Conservation (phyloP, 2,329 filamentous ascomycete genomes). For the Polychaeton citri region DNA sequence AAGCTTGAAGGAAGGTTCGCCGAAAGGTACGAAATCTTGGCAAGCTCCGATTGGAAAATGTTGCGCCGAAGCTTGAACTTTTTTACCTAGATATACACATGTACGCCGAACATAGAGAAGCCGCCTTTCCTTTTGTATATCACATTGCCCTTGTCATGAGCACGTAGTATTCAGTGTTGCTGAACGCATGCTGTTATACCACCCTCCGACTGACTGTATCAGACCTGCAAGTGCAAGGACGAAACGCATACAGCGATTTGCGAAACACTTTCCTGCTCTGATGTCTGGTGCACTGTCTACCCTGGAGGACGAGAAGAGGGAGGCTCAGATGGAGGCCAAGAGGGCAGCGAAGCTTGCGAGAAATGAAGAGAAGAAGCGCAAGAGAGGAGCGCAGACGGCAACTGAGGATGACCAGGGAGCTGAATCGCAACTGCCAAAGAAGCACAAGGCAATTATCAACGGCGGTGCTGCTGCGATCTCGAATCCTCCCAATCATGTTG, state of each 20-base stretch:
- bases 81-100: neutral
- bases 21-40: neutral
- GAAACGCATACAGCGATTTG: neutral
- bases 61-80: neutral
- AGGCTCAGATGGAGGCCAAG: constrained; percentile 7
- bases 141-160: too few species aligned
- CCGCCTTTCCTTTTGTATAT: too few species aligned
- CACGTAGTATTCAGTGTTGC: neutral
- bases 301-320: constrained; percentile 13
- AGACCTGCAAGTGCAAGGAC: neutral
- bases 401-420: constrained; percentile 1
- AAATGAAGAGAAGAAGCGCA: constrained; percentile 7
- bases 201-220: neutral
- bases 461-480: neutral
- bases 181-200: neutral
- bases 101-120: too few species aligned
- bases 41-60: neutral
- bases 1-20: neutral
- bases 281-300: constrained; percentile 21
- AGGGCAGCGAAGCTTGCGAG: constrained; percentile 4
- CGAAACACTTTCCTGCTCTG: constrained; percentile 10
- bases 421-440: neutral
- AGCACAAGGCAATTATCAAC: neutral
- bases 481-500: constrained; percentile 1
- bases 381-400: constrained; percentile 2